phyloP scores from a whole-genome alignment of 208 protist species.

The Crithidia brevicula region DNA sequence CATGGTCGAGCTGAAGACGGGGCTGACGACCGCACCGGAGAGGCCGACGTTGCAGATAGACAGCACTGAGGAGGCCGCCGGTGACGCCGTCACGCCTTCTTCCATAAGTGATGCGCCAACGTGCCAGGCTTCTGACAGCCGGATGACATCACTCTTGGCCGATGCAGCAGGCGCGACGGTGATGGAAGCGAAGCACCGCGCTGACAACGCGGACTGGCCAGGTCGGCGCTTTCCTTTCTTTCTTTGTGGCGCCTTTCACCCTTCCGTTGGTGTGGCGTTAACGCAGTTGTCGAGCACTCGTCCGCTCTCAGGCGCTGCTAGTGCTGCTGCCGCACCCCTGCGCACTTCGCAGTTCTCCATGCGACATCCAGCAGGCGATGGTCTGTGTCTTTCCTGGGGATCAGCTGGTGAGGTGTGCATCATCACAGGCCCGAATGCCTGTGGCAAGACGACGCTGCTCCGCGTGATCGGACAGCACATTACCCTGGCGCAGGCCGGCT shows the following conservation, averaged over 20 bases:
- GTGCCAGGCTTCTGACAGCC: too few species aligned
- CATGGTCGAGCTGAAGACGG: conserved; percentile 28
- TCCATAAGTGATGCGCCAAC: too few species aligned
- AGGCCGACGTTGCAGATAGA: neutral
- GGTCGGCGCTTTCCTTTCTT: conserved; percentile 9
- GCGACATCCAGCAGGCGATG: neutral
- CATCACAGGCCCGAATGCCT: conserved; percentile 93
- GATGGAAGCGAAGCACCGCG: neutral
- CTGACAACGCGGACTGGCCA: too few species aligned
- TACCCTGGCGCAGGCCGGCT: conserved; percentile 93
- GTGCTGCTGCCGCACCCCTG: too few species aligned
- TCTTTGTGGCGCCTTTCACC: conserved; percentile 21
- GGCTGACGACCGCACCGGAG: conserved; percentile 23
- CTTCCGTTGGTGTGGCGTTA: conserved; percentile 12
- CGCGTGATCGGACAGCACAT: conserved; percentile 88
- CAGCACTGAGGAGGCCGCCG: neutral
- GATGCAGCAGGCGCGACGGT: neutral
- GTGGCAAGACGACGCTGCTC: conserved; percentile 95
- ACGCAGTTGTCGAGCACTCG: too few species aligned
- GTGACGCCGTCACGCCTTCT: neutral
- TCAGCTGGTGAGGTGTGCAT: conserved; percentile 59
- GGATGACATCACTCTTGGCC: too few species aligned
- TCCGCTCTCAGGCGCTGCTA: too few species aligned
- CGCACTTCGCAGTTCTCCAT: neutral
- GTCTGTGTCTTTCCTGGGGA: conserved; percentile 32